Conservation (phyloP, 2,329 filamentous ascomycete genomes). For the Pseudogymnoascus sp. region DNA sequence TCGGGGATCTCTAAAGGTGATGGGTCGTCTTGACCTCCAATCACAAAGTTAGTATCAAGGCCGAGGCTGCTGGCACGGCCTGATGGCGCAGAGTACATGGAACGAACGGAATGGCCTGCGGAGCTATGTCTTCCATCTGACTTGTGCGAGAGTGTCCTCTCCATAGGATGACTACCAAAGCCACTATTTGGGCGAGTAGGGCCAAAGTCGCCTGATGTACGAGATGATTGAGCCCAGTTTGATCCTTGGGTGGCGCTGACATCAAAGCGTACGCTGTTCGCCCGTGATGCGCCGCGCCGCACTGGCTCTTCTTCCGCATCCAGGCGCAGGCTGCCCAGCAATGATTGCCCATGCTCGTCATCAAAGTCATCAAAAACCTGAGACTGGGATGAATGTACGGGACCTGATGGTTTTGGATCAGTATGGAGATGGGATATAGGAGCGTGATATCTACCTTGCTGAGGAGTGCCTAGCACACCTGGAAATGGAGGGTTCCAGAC, state of each 20-base stretch:
- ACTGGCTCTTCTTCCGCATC: slow-evolving; percentile 83
- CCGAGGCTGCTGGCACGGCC: slow-evolving; percentile 83
- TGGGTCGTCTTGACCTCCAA: slow-evolving; percentile 54
- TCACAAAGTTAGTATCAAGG: slow-evolving; percentile 63
- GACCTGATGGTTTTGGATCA: slow-evolving; percentile 45
- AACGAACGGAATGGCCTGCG: slow-evolving; percentile 69
- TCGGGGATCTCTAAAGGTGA: slow-evolving; percentile 65
- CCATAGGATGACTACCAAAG: slow-evolving; percentile 70
- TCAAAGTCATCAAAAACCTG: slow-evolving; percentile 89
- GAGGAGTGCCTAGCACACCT: slow-evolving; percentile 73
- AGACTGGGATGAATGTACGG: slow-evolving; percentile 67
- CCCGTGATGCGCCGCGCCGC: slow-evolving; percentile 78
- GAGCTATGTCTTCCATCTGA: slow-evolving; percentile 94
- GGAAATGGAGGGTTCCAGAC: slow-evolving; percentile 90
- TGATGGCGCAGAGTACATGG: slow-evolving; percentile 63
- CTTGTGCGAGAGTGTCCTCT: slow-evolving; percentile 87
- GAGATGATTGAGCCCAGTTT: slow-evolving; percentile 73
- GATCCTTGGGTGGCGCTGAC: slow-evolving; percentile 87
- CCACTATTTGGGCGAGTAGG: slow-evolving; percentile 71
- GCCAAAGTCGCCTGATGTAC: slow-evolving; percentile 76
- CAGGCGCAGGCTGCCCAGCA: slow-evolving; percentile 73
- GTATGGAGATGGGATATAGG: slow-evolving; percentile 18
- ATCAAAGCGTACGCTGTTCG: slow-evolving; percentile 96
- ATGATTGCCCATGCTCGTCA: slow-evolving; percentile 68
- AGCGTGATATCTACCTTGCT: slow-evolving; percentile 61